A percentile compares a stretch with the other conserved stretches of the same genome.
phyloP scores from a whole-genome alignment of 192 early-diverging fungal species.

The Dimargaris xerosporica region DNA sequence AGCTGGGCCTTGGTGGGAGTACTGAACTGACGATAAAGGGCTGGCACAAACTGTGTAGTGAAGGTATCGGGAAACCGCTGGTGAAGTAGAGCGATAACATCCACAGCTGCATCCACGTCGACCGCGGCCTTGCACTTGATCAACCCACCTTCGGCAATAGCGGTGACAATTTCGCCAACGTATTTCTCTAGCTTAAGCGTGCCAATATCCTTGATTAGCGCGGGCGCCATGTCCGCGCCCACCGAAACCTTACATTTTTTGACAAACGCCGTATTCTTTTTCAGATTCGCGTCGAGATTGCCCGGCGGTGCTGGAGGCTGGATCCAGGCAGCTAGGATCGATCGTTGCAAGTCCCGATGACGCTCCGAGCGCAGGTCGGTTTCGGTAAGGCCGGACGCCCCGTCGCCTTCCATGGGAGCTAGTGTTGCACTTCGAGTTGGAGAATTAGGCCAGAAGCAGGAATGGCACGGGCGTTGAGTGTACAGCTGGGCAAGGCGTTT shows the following conservation, averaged over 20 bases:
- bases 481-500: too few relatives aligned
- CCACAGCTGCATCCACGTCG: conserved; percentile 70
- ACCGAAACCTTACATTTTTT: conserved; percentile 72
- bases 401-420: too few relatives aligned
- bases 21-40: conserved; percentile 44
- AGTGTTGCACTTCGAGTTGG: too few relatives aligned
- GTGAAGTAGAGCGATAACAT: conserved; percentile 71
- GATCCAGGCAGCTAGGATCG: neutral
- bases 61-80: conserved; percentile 79
- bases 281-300: conserved; percentile 87
- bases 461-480: too few relatives aligned
- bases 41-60: conserved; percentile 43
- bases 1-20: conserved; percentile 40
- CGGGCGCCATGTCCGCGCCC: conserved; percentile 41
- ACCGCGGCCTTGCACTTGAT: conserved; percentile 43
- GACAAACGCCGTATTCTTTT: conserved; percentile 93
- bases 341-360: too few relatives aligned
- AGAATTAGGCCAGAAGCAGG: too few relatives aligned
- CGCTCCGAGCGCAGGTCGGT: too few relatives aligned
- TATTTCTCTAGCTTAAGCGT: conserved; percentile 94
- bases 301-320: neutral
- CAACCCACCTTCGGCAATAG: conserved; percentile 58
- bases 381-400: too few relatives aligned
- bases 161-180: conserved; percentile 75
- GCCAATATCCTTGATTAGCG: conserved; percentile 64